Evolutionary conservation across 371 early-diverging fungal species (phyloP), one percentile per base, ranked within the genome.

Genomic region (Mucor racemosus): DNA sequence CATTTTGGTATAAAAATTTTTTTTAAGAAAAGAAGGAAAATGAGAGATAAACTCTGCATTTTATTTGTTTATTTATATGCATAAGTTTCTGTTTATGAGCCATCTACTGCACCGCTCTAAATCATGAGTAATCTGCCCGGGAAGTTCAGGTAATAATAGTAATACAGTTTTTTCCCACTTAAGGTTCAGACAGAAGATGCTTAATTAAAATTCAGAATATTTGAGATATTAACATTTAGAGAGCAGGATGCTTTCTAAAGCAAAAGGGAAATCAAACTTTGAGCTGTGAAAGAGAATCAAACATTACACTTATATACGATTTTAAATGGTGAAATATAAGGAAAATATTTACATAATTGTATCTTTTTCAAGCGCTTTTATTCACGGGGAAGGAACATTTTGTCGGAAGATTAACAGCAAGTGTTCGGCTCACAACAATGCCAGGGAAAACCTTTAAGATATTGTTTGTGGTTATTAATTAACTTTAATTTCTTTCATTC

Each of bases 51-150:
- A 38, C 7, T 38, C 26, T 26, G 38, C 38, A 38, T 38, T 38
- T 38, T 1, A 38, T 38, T 38, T 38, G 38, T 38, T 38, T 38
- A 38, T 38, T 9, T 38, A 38, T 38, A 38, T 38, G 7, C 10
- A 38, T n/a, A n/a, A n/a, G n/a, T n/a, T n/a, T n/a, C n/a, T n/a
- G n/a, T n/a, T n/a, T n/a, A n/a, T 44, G 44, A 44, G 44, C 46
- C 46, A 46, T 46, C 46, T 46, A 46, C 46, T 46, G 17, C 21
- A 26, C 10, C 44, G 44, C 44, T 26, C 26, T 26, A 26, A n/a
- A 44, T 4, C 4, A 44, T 46, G 46, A 46, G 46, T 46, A 46
- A 46, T 46, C 46, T 46, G 46, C 46, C 46, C 46, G 46, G 46
- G 46, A 46, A 15, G 5, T 6, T 26, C 26, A 7, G 3, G n/a